Evolutionary conservation across 2,329 filamentous ascomycete species (phyloP), one percentile per base, ranked within the genome.

Genomic region (Metarhizium album): DNA sequence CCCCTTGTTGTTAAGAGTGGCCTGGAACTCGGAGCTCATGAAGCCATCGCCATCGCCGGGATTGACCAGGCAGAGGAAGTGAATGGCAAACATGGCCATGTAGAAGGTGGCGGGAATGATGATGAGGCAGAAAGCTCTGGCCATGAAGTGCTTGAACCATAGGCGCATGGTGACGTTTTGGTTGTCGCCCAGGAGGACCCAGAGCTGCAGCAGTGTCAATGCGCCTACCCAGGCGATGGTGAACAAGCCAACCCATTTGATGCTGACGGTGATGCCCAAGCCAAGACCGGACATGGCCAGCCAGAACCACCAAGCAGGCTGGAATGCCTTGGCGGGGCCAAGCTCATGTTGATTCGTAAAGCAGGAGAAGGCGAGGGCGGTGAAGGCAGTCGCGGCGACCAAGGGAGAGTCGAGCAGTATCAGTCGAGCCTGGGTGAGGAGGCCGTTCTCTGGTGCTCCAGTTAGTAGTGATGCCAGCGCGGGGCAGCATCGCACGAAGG

Each of bases 1-100:
- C 49, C 81, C 84, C 75, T 97, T 98, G 62, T 83, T 90, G 73
- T 97, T 98, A 58, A 98, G 76, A 2, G 93, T 97, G 31, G 93
- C 87, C 72, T 98, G 93, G 75, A 98, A 98, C 65, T 98, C 93
- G 50, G 91, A 95, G 64, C 90, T 96, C 93, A 98, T 98, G 75
- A 98, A 98, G 50, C 93, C 93, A 68, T 98, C 93, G 50, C 93
- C 93, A 48, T 98, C 93, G 53, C 93, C 93, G 27, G 93, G 93
- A 71, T 98, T 98, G 53, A 85, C 80, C 42, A 98, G 79, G 74
- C 88, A 94, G 59, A 90, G 59, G 70, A 98, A 98, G 74, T 98
- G 93, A 61, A 98, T 94, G 49, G 82, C 90, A 63, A 98, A 98
- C 87, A 97, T 95, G 62, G 81, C 84, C 76, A 96, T 84, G 74